Conservation (phyloP, 78 protist species). For the Bigelowiella natans region DNA sequence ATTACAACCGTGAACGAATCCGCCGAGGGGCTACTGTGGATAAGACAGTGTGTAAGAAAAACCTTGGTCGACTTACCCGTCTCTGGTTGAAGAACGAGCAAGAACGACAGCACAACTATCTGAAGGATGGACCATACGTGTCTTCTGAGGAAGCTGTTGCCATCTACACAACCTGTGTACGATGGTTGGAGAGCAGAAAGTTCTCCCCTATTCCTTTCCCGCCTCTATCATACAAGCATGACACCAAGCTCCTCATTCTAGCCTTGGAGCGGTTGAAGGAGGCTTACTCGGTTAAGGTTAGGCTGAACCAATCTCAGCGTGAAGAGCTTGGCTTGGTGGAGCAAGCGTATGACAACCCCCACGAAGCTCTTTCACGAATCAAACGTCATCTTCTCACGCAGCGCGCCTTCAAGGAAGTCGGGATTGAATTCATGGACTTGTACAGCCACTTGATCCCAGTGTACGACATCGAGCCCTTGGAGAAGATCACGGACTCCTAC, state of each 20-base stretch:
- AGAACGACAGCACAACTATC: constrained; percentile 96
- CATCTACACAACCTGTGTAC: constrained; percentile 89
- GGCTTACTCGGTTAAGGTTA: constrained; percentile 73
- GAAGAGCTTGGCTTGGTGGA: constrained; percentile 98
- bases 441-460: constrained; percentile 90
- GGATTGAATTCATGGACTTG: constrained; percentile 92
- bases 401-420: constrained; percentile 94
- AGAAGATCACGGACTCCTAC: constrained; percentile 99
- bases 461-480: constrained; percentile 96
- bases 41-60: constrained; percentile 94
- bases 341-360: constrained; percentile 97
- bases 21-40: constrained; percentile 96
- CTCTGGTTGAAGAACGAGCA: constrained; percentile 96
- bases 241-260: constrained; percentile 93
- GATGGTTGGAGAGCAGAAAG: constrained; percentile 90
- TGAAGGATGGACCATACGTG: constrained; percentile 98
- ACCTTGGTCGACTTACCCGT: constrained; percentile 97
- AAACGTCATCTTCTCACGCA: constrained; percentile 92
- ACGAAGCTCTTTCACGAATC: constrained; percentile 92
- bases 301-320: constrained; percentile 90
- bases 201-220: constrained; percentile 98
- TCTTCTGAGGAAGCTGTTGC: constrained; percentile 94
- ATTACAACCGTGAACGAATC: constrained; percentile 97
- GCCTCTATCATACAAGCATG: constrained; percentile 94
- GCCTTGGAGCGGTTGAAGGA: constrained; percentile 96